phyloP scores from a whole-genome alignment of 345 rosid species.

The Heritiera fomes region DNA sequence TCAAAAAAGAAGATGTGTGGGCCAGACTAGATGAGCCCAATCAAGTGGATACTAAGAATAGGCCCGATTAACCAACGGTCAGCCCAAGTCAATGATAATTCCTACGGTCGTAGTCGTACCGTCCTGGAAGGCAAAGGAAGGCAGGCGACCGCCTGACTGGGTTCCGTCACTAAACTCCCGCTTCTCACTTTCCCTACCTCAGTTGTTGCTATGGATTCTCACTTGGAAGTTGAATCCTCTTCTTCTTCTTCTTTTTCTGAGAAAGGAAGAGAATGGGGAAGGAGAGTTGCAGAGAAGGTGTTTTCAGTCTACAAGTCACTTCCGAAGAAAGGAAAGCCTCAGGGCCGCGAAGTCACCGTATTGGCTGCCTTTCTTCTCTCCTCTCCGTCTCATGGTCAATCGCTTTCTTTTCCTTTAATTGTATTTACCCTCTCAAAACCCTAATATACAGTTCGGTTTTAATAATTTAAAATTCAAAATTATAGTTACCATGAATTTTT shows the following conservation, averaged over 20 bases:
- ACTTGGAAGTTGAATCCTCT: neutral
- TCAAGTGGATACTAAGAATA: neutral
- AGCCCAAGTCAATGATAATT: neutral
- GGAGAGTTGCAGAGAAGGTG: slow-evolving; percentile 16
- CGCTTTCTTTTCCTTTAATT: neutral
- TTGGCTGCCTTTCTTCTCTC: slow-evolving; percentile 80
- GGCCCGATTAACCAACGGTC: neutral
- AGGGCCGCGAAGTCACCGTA: slow-evolving; percentile 84
- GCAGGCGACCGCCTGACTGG: no score
- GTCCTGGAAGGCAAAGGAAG: neutral
- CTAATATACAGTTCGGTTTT: neutral
- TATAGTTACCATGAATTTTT: neutral
- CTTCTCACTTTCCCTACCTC: neutral
- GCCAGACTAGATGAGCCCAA: neutral
- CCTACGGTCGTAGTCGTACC: no score
- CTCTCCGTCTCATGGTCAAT: slow-evolving; percentile 65
- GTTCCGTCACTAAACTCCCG: neutral
- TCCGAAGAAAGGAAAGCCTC: slow-evolving; percentile 47
- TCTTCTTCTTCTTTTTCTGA: neutral
- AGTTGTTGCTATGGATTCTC: neutral
- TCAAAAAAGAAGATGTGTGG: neutral
- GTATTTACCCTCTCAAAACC: neutral
- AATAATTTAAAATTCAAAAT: neutral
- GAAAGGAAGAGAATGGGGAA: neutral
- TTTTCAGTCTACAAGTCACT: neutral